Conservation (phyloP, 73 alveolate genomes). For the Durusdinium trenchii region DNA sequence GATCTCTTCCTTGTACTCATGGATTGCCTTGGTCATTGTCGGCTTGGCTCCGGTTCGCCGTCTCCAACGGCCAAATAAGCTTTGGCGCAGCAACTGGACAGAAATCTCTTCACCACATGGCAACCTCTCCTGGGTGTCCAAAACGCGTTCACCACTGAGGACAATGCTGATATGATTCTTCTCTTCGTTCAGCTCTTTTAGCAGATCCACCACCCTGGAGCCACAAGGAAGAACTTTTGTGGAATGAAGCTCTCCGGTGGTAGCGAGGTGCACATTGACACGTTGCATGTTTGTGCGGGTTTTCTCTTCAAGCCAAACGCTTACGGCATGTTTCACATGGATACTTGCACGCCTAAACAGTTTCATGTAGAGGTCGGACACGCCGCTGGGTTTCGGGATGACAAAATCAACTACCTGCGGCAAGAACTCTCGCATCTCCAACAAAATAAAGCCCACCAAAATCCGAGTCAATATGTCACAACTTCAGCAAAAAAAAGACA, state of each 20-base stretch:
- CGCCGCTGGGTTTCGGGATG: too few relatives aligned
- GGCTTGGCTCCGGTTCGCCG: neutral
- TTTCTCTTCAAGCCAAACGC: too few relatives aligned
- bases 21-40: neutral
- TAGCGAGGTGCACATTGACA: neutral
- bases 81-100: neutral
- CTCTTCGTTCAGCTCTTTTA: neutral
- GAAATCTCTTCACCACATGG: slow-evolving; percentile 22
- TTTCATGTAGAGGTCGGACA: too few relatives aligned
- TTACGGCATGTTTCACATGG: too few relatives aligned
- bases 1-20: slow-evolving; percentile 40
- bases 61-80: neutral
- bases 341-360: too few relatives aligned
- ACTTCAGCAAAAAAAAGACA: too few relatives aligned
- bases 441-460: too few relatives aligned
- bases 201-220: neutral
- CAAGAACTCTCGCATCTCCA: too few relatives aligned
- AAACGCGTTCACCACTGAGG: neutral
- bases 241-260: slow-evolving; percentile 15
- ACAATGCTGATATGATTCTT: neutral
- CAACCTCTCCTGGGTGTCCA: neutral
- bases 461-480: too few relatives aligned
- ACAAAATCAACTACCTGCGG: too few relatives aligned
- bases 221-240: slow-evolving; percentile 9
- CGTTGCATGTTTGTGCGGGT: too few relatives aligned